Base-by-base conservation (phyloP, 345 rosid genomes). In the Erysimum cheiranthoides region DNA sequence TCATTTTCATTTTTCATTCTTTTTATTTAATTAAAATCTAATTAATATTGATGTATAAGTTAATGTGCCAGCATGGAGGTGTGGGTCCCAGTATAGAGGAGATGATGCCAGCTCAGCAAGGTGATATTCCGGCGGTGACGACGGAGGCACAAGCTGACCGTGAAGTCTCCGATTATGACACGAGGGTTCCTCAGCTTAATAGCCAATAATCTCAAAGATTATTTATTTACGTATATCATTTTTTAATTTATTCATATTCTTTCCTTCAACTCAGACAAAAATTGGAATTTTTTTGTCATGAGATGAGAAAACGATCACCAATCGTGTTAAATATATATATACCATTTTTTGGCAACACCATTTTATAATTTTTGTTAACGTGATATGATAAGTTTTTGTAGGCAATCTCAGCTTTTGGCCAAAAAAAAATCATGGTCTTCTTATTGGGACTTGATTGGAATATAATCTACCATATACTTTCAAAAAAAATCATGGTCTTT, bases 161-260 rank as follows among this genome's bases (percentile, higher is more conserved):
- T 66, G 85, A 80, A 49, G 79, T 66, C 13, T 69, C 83, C 17
- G 76, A 84, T 64, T 85, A 77, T 47, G 85, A 83, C 5, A 74
- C 79, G 66, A 79, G 39, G 67, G 68, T 83, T 47, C 71, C 78
- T 7, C 82, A 76, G 46, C 78, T 75, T 18, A 82, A 53, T 71
- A 79, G 73, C 51, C 81, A 81, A 72, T 75, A 78, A 73, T 25
- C 13, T 47, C 13, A 5, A 17, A 40, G 0, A 57, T 61, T 8
- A 10, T 40, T 54, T 53, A 9, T 42, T 64, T 47, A 25, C 17
- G 65, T 42, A 32, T 57, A 25, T 21, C 13, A 50, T 50, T 49
- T 72, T 34, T 38, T 3, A 35, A 13, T 39, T 52, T 38, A 16
- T 27, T 63, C 12, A 14, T 18, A 6, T 18, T 38, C 21, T 61